phyloP scores from a whole-genome alignment of 805 yeast species.

The Wickerhamomyces alni region DNA sequence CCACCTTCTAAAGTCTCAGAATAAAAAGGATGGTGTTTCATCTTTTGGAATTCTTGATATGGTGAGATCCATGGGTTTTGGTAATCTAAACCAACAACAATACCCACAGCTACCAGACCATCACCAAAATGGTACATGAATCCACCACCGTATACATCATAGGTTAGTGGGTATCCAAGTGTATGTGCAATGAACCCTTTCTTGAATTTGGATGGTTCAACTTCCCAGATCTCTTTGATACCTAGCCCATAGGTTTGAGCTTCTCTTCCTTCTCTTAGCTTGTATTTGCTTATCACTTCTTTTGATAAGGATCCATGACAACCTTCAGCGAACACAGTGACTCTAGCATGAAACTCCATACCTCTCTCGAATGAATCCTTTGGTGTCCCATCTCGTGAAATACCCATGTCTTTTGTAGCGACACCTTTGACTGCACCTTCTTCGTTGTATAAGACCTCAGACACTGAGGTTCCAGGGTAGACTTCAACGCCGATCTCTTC shows the following conservation, averaged over 20 bases:
- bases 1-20: conserved; percentile 75
- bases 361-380: conserved; percentile 88
- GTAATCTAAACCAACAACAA: conserved; percentile 94
- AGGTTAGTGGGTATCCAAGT: conserved; percentile 78
- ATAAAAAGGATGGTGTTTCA: conserved; percentile 91
- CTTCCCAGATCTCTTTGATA: conserved; percentile 96
- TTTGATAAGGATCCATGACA: conserved; percentile 94
- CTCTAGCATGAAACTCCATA: conserved; percentile 91
- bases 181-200: conserved; percentile 82
- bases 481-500: conserved; percentile 92
- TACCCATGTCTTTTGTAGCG: conserved; percentile 91
- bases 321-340: conserved; percentile 94
- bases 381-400: conserved; percentile 68
- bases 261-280: conserved; percentile 55
- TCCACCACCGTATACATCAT: conserved; percentile 89
- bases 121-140: conserved; percentile 97
- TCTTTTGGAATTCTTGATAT: conserved; percentile 88
- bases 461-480: conserved; percentile 85
- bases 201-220: conserved; percentile 71
- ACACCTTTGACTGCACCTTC: conserved; percentile 74
- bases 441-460: conserved; percentile 62
- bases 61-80: conserved; percentile 94
- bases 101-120: conserved; percentile 82
- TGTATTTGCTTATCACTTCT: conserved; percentile 61
- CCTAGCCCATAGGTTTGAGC: conserved; percentile 96